Conservation (phyloP, 1,139 yeast species). For the Yamadazyma buinensis region DNA sequence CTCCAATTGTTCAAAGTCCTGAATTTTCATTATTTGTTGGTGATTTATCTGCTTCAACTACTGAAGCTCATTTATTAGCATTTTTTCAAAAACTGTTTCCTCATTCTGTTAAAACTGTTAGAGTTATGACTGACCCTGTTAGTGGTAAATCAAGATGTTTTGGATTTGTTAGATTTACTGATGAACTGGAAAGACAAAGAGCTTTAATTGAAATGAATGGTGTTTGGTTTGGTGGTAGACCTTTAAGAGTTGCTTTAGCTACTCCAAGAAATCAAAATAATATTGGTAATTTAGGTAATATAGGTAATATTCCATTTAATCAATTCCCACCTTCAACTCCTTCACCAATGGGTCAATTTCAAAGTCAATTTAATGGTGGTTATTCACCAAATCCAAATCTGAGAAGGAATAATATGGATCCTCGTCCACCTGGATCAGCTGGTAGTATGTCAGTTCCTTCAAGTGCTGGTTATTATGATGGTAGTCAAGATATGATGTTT, state of each 20-base stretch:
- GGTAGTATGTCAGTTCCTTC: too few species aligned
- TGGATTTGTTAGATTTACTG: slow-evolving; percentile 70
- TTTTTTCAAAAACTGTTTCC: slow-evolving; percentile 62
- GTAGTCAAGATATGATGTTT: slow-evolving; percentile 1
- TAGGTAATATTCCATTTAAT: slow-evolving; percentile 10
- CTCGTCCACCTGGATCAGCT: too few species aligned
- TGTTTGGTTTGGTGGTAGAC: slow-evolving; percentile 69
- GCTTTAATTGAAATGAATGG: slow-evolving; percentile 74
- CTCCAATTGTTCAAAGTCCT: slow-evolving; percentile 47
- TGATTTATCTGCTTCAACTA: slow-evolving; percentile 68
- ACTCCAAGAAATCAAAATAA: slow-evolving; percentile 40
- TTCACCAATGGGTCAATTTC: not conserved
- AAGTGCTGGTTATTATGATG: slow-evolving; percentile 2
- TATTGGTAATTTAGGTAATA: too few species aligned
- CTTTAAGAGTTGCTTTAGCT: slow-evolving; percentile 69
- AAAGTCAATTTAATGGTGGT: not conserved
- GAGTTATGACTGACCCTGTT: slow-evolving; percentile 73
- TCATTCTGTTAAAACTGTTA: slow-evolving; percentile 60
- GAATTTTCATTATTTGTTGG: slow-evolving; percentile 76
- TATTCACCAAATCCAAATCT: not conserved
- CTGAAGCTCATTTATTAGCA: slow-evolving; percentile 65
- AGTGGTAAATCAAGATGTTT: slow-evolving; percentile 73
- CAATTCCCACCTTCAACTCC: not conserved
- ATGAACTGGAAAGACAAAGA: slow-evolving; percentile 58
- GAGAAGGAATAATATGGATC: slow-evolving; percentile 1